Base-by-base conservation (phyloP, 306 rosid species). In the Quercus mongolica region DNA sequence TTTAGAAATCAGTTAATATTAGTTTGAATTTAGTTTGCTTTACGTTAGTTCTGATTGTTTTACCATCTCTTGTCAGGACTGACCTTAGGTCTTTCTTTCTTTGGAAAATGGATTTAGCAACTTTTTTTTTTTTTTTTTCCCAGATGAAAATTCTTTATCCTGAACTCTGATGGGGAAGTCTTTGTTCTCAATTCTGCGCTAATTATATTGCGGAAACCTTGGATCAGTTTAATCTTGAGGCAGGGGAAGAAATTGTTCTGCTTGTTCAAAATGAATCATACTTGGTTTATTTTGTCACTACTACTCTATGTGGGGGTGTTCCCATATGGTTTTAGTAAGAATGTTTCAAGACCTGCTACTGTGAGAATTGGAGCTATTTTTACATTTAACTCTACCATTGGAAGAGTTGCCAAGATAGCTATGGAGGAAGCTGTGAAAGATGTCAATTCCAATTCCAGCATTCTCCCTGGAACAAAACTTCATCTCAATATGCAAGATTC, bases 311-410 rank as follows among this genome's bases (percentile, higher is more conserved):
- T 61, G 52, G 80, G 80, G 33, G 31, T 49, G 14, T 74, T 87
- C 33, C 78, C 83, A 13, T 73, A 14, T 81, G 90, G 80, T 63
- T 61, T 56, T 51, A 31, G 83, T 46, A 64, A 46, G 55, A 86
- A 86, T 74, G 21, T 73, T 30, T 77, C 92, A 56, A 89, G 88
- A 74, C 97, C 98, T 14, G 76, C 89, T 2, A 57, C 62, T 6
- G 98, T 91, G 62, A 78, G 85, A 11, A 76, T 93, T 76, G 99
- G 99, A 64, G 98, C 98, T 49, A 77, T 96, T 86, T 90, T 93
- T 89, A 80, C 86, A 71, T 80, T 84, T 59, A 81, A 93, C 56
- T 90, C 98, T 20, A 80, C 92, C 5, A 87, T 96, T 77, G 99
- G 98, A 26, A 88, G 74, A 86, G 97, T 89, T 15, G 90, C 97